Percentiles rank a stretch among this genome's conserved stretches.
These are phyloP conservation scores for Zymoseptoria tritici DNA, from an alignment of 2,329 filamentous ascomycete species.

Conservation along the genomic window DNA sequence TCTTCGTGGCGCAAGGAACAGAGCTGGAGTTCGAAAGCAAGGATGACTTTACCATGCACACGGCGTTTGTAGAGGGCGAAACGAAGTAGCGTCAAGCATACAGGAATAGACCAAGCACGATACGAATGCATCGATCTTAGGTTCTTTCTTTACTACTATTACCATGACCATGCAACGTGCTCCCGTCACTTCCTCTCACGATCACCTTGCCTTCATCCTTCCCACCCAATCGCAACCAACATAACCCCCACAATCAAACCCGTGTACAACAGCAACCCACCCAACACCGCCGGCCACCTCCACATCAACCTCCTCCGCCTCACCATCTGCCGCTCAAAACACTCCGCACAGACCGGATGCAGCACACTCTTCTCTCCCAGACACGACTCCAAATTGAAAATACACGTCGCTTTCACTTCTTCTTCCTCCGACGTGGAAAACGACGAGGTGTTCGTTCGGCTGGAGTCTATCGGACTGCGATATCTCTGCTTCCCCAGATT, in stretches of 20 bases:
- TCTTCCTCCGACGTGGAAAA: neutral
- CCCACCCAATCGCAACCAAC: neutral
- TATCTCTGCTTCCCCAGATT: neutral
- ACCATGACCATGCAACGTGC: neutral
- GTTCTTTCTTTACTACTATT: neutral
- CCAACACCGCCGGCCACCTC: neutral
- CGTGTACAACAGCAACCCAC: neutral
- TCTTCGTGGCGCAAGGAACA: slow-evolving; percentile 56
- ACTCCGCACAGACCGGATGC: neutral
- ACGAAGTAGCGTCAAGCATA: slow-evolving; percentile 6
- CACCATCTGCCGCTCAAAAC: neutral
- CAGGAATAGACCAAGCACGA: neutral
- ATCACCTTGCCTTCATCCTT: neutral
- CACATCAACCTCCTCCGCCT: neutral
- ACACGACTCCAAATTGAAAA: neutral
- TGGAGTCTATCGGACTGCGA: neutral
- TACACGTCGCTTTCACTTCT: neutral
- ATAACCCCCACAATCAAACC: neutral
- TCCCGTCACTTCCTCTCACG: neutral
- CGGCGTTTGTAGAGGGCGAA: slow-evolving; percentile 36
- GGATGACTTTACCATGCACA: slow-evolving; percentile 42
- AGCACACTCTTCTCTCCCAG: neutral
- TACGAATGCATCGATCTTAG: neutral
- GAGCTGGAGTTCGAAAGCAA: slow-evolving; percentile 41
- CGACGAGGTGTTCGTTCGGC: neutral